Base-by-base conservation (phyloP, 2,329 filamentous ascomycete genomes). In the Paraconiothyrium brasiliense region DNA sequence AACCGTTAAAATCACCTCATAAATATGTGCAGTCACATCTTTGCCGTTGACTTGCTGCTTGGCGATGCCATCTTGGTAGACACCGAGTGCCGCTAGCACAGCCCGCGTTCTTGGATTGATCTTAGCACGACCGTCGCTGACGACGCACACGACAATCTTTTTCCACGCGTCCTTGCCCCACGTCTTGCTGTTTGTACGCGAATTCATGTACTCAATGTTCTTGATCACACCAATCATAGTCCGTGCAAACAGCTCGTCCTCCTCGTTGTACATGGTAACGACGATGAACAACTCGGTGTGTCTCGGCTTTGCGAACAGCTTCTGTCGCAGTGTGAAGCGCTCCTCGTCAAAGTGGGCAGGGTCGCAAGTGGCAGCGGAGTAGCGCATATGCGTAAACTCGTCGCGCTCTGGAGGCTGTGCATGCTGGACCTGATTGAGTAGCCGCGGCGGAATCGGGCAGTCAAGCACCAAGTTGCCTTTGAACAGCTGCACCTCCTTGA, bases 161-260 rank as follows among this genome's bases (percentile, higher is more conserved):
- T 99, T 98, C 95, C 95, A 99, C 4, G 94, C 94, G 72, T 97
- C 93, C 78, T 96, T 95, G 68, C 95, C 95, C 95, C 95, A 99
- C 0, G 94, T 98, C 82, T 97, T 97, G 81, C 93, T 97, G 77
- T 91, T 93, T 49, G 90, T 93, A 54, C 94, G 88, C 63, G 92
- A 93, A 80, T 95, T 97, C 92, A 99, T 97, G 84, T 94, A 94
- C 78, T 97, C 94, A 69, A 99, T 92, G 78, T 99, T 99, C 83
- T 99, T 98, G 84, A 98, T 94, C 5, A 99, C 93, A 78, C 95
- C 95, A 54, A 90, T 92, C 92, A 99, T 92, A 4, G 95, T 98
- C 46, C 95, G 89, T 27, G 95, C 93, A 76, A 99, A 97, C 62
- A 97, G 84, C 67, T 98, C 90, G 72, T 99, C 95, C 78, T 99